phyloP scores from a whole-genome alignment of 106 monocot genomes.

The Xerophyta viscosa region DNA sequence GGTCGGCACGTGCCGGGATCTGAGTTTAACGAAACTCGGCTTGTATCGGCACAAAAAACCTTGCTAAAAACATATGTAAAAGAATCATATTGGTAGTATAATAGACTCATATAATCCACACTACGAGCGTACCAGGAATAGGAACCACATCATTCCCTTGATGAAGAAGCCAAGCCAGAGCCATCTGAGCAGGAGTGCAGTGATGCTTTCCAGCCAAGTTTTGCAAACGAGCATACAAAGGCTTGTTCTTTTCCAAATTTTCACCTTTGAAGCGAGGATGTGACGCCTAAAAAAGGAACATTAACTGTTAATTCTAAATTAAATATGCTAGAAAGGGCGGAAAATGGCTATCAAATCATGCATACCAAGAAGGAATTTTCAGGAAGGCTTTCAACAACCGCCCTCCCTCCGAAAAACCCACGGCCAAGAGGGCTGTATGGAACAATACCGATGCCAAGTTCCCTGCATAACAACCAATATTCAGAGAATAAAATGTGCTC shows the following conservation, averaged over 20 bases:
- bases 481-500: not conserved
- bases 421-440: constrained; percentile 72
- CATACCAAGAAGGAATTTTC: constrained; percentile 34
- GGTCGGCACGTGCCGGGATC: too few relatives aligned
- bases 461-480: constrained; percentile 16
- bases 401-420: constrained; percentile 61
- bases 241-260: constrained; percentile 68
- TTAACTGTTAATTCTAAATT: not conserved
- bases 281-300: constrained; percentile 24
- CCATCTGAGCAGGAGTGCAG: constrained; percentile 65
- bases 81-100: too few relatives aligned
- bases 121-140: constrained; percentile 67
- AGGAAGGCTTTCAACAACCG: constrained; percentile 26
- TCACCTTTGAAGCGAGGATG: constrained; percentile 54
- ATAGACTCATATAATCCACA: too few relatives aligned
- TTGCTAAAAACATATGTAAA: too few relatives aligned
- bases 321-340: not conserved
- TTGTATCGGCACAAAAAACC: too few relatives aligned
- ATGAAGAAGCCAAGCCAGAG: constrained; percentile 67
- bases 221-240: constrained; percentile 33
- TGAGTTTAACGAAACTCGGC: too few relatives aligned
- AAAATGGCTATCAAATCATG: not conserved
- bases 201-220: constrained; percentile 41
- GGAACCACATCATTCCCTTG: constrained; percentile 71
- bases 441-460: constrained; percentile 64